These are phyloP conservation scores for Cicer cuneatum DNA, from an alignment of 306 rosid genomes.

Conservation along the genomic window DNA sequence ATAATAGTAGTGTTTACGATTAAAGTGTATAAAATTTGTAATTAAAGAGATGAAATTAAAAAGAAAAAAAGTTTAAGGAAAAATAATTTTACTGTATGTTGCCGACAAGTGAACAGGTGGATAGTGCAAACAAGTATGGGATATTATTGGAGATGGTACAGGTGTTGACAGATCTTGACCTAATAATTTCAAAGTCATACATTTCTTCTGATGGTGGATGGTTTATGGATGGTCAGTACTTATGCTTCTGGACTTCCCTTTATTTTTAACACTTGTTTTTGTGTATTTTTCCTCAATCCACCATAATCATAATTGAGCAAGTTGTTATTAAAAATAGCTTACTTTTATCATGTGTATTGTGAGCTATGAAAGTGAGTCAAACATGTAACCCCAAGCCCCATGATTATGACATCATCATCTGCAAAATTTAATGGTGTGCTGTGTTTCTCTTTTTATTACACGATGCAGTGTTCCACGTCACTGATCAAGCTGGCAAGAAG, in stretches of 20 bases:
- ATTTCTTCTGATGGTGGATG: constrained; percentile 97
- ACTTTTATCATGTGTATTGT: neutral
- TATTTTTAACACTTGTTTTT: neutral
- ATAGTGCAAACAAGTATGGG: constrained; percentile 94
- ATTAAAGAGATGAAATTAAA: too few species aligned
- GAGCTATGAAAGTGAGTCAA: constrained; percentile 40
- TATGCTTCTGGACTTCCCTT: neutral
- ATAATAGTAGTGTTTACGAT: too few species aligned
- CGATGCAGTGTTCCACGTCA: constrained; percentile 87
- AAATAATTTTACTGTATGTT: neutral
- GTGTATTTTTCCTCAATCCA: neutral
- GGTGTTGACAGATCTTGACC: constrained; percentile 92
- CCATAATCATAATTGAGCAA: neutral
- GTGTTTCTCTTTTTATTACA: constrained; percentile 45
- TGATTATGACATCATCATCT: neutral
- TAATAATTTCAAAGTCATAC: constrained; percentile 87
- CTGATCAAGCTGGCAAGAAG: constrained; percentile 84
- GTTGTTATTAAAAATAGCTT: neutral
- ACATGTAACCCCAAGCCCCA: too few species aligned
- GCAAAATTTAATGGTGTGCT: constrained; percentile 4
- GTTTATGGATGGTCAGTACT: constrained; percentile 88
- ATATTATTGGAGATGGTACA: constrained; percentile 96
- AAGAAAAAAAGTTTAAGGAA: neutral
- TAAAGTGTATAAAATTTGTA: too few species aligned
- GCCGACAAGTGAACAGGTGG: constrained; percentile 62